Base-by-base conservation (phyloP, 2,329 filamentous ascomycete genomes). In the Cercospora sojina region DNA sequence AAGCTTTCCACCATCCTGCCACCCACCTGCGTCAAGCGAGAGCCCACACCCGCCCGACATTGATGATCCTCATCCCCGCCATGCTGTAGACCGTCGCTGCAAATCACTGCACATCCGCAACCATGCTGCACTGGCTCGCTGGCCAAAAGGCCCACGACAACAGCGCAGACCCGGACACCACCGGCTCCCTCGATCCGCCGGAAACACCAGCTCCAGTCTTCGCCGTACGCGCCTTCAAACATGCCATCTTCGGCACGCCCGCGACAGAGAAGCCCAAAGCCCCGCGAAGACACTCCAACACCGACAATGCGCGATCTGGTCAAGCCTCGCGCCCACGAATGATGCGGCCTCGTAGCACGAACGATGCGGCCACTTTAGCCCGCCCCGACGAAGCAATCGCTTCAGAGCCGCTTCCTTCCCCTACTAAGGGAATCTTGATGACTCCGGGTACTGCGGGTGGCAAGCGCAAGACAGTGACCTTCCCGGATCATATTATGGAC, bases 161-260 rank as follows among this genome's bases (percentile, higher is more conserved):
- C 64, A 56, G 59, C 31, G 62, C 18, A 74, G 75, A 76, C 63
- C 69, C 73, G 8, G 74, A 74, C 65, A 75, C 80, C 53, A 79
- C 78, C n/a, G 80, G 78, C 49, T 78, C 80, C 66, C 74, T 84
- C 66, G 86, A 88, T 49, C 80, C 84, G 6, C 87, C 87, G 59
- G 86, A 88, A 70, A 90, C 88, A 1, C 88, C 88, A 8, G 88
- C 87, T 56, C 87, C 87, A 56, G 82, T 89, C 23, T 90, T 90
- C 75, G 87, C 87, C 18, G 84, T 88, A 64, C 87, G 88, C 73
- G 88, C 88, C 16, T 88, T 90, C 77, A 88, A 86, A 72, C 86
- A 87, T 67, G 85, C 86, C 51, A 78, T 90, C 64, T 89, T 88
- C 77, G 87, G 87, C 27, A 89, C 87, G 0, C 87, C 87, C 13